A percentile compares a stretch with the other conserved stretches of the same genome.
Conservation (phyloP, 108 stramenopile species). For the Tribonema minus region DNA sequence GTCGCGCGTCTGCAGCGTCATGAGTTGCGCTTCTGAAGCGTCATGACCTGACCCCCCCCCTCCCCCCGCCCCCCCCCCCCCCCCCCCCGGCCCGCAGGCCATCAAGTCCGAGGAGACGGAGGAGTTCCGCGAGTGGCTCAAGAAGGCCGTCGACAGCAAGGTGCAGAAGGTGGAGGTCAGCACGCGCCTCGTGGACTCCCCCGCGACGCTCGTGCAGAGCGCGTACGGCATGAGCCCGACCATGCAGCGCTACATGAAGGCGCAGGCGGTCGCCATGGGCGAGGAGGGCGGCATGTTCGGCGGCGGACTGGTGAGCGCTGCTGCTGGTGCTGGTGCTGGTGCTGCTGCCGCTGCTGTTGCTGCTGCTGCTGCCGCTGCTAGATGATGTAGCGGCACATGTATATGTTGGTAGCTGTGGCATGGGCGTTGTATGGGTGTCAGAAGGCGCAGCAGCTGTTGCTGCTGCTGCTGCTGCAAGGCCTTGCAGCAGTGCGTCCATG, state of each 20-base stretch:
- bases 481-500: too few relatives aligned
- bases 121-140: slow-evolving; percentile 71
- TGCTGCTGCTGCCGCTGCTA: neutral
- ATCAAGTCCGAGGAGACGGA: slow-evolving; percentile 34
- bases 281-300: slow-evolving; percentile 55
- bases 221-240: slow-evolving; percentile 94
- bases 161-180: slow-evolving; percentile 85
- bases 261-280: slow-evolving; percentile 83
- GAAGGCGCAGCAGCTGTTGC: neutral
- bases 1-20: too few relatives aligned
- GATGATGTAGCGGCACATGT: neutral
- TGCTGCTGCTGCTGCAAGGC: too few relatives aligned
- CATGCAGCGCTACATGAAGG: slow-evolving; percentile 96
- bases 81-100: too few relatives aligned
- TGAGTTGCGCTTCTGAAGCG: too few relatives aligned
- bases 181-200: slow-evolving; percentile 72
- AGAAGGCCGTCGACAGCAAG: slow-evolving; percentile 63
- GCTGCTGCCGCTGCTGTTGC: neutral
- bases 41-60: too few relatives aligned
- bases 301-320: neutral
- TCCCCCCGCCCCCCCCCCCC: too few relatives aligned
- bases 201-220: slow-evolving; percentile 85
- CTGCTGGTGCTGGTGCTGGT: neutral
- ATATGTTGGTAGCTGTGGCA: too few relatives aligned
- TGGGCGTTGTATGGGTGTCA: neutral